phyloP scores from a whole-genome alignment of 257 asterid species.

The Nyctanthes arbortristis region DNA sequence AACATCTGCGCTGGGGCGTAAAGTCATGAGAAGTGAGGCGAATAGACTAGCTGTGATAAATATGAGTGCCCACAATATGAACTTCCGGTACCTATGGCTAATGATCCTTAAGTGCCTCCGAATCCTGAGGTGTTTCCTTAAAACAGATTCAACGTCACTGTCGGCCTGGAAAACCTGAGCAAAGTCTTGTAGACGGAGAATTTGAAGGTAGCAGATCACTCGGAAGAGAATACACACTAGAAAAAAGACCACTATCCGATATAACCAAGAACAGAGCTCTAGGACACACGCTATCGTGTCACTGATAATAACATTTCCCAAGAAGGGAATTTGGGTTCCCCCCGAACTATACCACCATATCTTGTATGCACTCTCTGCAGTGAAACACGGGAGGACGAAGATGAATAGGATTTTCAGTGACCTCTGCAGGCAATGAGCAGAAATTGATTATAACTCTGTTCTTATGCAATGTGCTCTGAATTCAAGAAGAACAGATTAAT shows the following conservation, averaged over 20 bases:
- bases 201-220: constrained; percentile 76
- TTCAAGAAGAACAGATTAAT: too few relatives aligned
- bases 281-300: constrained; percentile 46
- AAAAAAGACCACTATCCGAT: constrained; percentile 48
- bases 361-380: constrained; percentile 50
- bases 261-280: constrained; percentile 76
- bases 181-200: constrained; percentile 84
- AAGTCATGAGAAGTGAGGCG: constrained; percentile 82
- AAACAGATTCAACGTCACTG: constrained; percentile 69
- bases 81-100: constrained; percentile 80
- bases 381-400: constrained; percentile 56
- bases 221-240: constrained; percentile 57
- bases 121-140: constrained; percentile 81
- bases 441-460: not conserved
- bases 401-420: constrained; percentile 48
- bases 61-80: constrained; percentile 65
- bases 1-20: constrained; percentile 59
- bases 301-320: constrained; percentile 46
- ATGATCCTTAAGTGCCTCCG: constrained; percentile 78
- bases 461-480: too few relatives aligned
- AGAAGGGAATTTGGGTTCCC: constrained; percentile 47
- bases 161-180: constrained; percentile 67
- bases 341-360: constrained; percentile 66
- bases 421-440: constrained; percentile 33
- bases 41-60: constrained; percentile 80